Evolutionary conservation across 1,284 basidiomycete genomes (phyloP).

Genomic region (Cystobasidium sp.): DNA sequence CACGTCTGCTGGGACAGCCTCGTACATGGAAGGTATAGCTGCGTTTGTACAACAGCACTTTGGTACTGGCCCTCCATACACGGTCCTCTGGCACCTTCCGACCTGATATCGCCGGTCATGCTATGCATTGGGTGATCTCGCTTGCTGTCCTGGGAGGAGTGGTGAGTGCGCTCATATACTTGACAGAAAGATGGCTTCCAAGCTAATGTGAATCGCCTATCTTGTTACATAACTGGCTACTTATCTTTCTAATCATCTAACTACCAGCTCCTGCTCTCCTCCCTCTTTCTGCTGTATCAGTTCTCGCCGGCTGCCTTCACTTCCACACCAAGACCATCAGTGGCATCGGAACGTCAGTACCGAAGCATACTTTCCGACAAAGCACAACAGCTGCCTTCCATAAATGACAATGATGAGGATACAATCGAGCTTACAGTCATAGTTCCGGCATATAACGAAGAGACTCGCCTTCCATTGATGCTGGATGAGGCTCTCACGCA

Average conservation of each 20-base stretch:
- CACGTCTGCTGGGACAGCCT: too few relatives aligned
- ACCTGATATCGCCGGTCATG: background rate
- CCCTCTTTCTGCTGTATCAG: conserved; percentile 21
- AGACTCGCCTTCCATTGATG: conserved; percentile 77
- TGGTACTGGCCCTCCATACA: too few relatives aligned
- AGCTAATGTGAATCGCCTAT: background rate
- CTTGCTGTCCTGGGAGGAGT: conserved; percentile 16
- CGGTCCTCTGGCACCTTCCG: background rate
- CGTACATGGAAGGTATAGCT: too few relatives aligned
- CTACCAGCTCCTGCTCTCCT: conserved; percentile 27
- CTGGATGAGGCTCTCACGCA: conserved; percentile 68
- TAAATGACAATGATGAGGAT: background rate
- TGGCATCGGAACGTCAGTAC: conserved; percentile 37
- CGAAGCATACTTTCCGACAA: conserved; percentile 4
- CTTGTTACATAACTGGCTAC: background rate
- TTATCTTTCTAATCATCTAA: background rate
- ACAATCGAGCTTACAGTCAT: conserved; percentile 68
- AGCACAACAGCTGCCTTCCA: conserved; percentile 18
- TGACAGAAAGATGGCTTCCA: background rate
- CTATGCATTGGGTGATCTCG: conserved; percentile 17
- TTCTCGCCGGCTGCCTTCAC: conserved; percentile 32
- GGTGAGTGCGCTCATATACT: conserved; percentile 12
- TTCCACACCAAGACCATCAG: conserved; percentile 19
- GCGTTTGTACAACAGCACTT: background rate
- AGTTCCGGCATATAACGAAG: conserved; percentile 90